Percentiles rank a stretch among this genome's conserved stretches.
Evolutionary conservation across 2,329 filamentous ascomycete genomes (phyloP).

Genomic region (Monilinia fructigena): DNA sequence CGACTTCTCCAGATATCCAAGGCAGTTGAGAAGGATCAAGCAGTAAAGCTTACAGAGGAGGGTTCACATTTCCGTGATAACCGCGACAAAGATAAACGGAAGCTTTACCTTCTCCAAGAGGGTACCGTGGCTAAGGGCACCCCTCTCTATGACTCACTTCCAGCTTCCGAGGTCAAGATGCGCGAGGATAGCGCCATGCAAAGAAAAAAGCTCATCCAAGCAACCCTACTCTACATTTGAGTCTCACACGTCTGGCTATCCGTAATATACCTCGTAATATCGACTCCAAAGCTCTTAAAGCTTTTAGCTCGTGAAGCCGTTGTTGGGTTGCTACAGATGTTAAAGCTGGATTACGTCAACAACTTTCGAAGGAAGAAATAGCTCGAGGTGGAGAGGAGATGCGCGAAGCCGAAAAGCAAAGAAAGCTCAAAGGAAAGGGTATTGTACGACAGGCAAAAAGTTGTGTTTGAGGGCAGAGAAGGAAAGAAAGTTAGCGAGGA

Average conservation of each 20-base stretch:
- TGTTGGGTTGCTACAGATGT: slow-evolving; percentile 88
- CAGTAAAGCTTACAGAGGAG: slow-evolving; percentile 70
- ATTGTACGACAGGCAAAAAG: slow-evolving; percentile 92
- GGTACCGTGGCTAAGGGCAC: slow-evolving; percentile 78
- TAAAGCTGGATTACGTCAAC: slow-evolving; percentile 70
- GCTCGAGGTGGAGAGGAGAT: slow-evolving; percentile 76
- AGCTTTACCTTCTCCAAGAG: slow-evolving; percentile 83
- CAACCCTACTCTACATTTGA: slow-evolving; percentile 86
- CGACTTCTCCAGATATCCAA: slow-evolving; percentile 81
- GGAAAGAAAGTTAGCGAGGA: slow-evolving; percentile 80
- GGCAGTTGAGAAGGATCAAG: slow-evolving; percentile 82
- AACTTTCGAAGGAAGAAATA: slow-evolving; percentile 86
- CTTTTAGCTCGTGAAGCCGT: slow-evolving; percentile 84
- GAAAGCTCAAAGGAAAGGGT: slow-evolving; percentile 80
- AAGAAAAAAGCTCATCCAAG: slow-evolving; percentile 84
- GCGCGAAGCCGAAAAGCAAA: slow-evolving; percentile 73
- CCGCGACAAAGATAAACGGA: slow-evolving; percentile 81
- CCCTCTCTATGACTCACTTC: slow-evolving; percentile 71
- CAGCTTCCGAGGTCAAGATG: slow-evolving; percentile 79
- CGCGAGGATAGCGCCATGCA: slow-evolving; percentile 84
- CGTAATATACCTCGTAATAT: slow-evolving; percentile 86
- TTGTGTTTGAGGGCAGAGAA: slow-evolving; percentile 85
- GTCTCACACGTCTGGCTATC: slow-evolving; percentile 83
- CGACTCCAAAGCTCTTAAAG: slow-evolving; percentile 84
- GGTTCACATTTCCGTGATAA: slow-evolving; percentile 61